A percentile compares a stretch with the other conserved stretches of the same genome.
Conservation (phyloP, 352 stramenopile species). For the Pythium vanterpoolii region DNA sequence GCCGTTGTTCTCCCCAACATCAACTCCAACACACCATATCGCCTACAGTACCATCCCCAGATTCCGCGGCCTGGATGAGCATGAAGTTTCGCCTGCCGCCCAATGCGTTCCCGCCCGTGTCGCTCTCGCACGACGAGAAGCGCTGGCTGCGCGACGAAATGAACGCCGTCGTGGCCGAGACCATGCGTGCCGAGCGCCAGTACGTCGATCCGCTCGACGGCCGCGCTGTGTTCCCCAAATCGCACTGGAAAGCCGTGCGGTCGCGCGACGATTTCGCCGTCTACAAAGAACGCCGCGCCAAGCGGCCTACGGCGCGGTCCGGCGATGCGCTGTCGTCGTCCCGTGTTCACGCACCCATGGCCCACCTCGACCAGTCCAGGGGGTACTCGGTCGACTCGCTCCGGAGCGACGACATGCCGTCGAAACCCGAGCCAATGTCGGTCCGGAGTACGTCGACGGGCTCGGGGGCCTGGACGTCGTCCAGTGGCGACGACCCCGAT, state of each 20-base stretch:
- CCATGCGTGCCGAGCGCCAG: slow-evolving; percentile 34
- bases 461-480: slow-evolving; percentile 10
- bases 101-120: slow-evolving; percentile 30
- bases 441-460: slow-evolving; percentile 13
- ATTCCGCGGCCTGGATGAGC: not conserved
- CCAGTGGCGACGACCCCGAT: slow-evolving; percentile 9
- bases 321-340: not conserved
- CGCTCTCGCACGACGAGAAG: slow-evolving; percentile 28
- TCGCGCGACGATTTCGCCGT: slow-evolving; percentile 20
- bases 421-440: not conserved
- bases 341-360: not conserved
- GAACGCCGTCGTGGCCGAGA: slow-evolving; percentile 37
- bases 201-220: slow-evolving; percentile 26
- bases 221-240: slow-evolving; percentile 23
- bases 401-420: slow-evolving; percentile 1
- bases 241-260: slow-evolving; percentile 36
- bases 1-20: not conserved
- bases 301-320: not conserved
- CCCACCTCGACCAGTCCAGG: not conserved
- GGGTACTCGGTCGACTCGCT: slow-evolving; percentile 18
- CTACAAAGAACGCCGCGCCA: slow-evolving; percentile 28
- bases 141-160: slow-evolving; percentile 31
- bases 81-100: slow-evolving; percentile 49
- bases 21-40: not conserved
- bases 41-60: too few relatives aligned